Evolutionary conservation across 2,329 filamentous ascomycete species (phyloP).

Genomic region (Lojkania enalia): DNA sequence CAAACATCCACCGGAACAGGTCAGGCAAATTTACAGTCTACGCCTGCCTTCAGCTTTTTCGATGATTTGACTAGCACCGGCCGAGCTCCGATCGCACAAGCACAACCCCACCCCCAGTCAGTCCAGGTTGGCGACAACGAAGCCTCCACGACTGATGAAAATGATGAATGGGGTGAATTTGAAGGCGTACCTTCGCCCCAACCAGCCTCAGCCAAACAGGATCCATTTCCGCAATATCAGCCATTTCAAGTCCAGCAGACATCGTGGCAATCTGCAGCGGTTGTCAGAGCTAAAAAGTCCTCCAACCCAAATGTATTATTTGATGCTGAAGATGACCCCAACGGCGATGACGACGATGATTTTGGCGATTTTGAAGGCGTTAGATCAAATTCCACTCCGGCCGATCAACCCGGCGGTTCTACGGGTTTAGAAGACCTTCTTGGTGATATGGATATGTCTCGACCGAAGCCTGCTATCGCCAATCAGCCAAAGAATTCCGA

Average conservation of each 20-base stretch:
- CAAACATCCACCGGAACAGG: constrained; percentile 1
- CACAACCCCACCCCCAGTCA: constrained; percentile 16
- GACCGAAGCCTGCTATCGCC: constrained; percentile 15
- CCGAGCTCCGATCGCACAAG: constrained; percentile 14
- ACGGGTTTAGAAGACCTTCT: constrained; percentile 32
- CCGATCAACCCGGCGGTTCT: constrained; percentile 4
- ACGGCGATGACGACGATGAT: constrained; percentile 39
- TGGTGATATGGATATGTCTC: constrained; percentile 29
- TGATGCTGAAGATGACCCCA: constrained; percentile 43
- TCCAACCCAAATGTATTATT: constrained; percentile 45
- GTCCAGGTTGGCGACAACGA: constrained; percentile 7
- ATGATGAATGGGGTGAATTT: constrained; percentile 49
- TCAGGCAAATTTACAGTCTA: constrained; percentile 13
- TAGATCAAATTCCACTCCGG: constrained; percentile 7
- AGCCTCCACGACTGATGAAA: constrained; percentile 22
- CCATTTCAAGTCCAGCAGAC: constrained; percentile 14
- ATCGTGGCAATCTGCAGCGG: constrained; percentile 29
- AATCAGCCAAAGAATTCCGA: background rate
- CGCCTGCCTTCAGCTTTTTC: constrained; percentile 39
- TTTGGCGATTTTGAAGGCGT: constrained; percentile 43
- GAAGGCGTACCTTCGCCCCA: constrained; percentile 33
- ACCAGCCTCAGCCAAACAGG: constrained; percentile 9
- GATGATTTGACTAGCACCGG: constrained; percentile 28
- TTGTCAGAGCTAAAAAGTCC: constrained; percentile 37
- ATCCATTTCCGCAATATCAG: constrained; percentile 7